These are phyloP conservation scores for Neonothopanus nambi DNA, from an alignment of 1,284 basidiomycete species.

Conservation along the genomic window DNA sequence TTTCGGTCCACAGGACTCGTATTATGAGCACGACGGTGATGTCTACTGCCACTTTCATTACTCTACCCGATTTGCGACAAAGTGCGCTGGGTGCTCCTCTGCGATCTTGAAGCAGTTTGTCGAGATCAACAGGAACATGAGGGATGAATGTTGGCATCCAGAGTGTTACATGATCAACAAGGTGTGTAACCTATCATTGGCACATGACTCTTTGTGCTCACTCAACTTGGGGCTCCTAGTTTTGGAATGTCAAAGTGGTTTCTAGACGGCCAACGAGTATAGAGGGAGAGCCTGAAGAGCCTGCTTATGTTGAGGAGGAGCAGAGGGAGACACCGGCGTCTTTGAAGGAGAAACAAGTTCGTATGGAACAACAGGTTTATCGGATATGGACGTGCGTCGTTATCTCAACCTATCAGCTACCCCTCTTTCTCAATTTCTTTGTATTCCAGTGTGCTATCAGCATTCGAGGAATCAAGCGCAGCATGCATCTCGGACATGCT, in stretches of 20 bases:
- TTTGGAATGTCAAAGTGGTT: slow-evolving; percentile 98
- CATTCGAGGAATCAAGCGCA: slow-evolving; percentile 98
- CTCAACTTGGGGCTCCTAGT: slow-evolving; percentile 37
- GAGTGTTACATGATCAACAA: slow-evolving; percentile 99
- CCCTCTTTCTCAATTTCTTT: slow-evolving; percentile 1
- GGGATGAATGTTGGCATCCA: slow-evolving; percentile 99
- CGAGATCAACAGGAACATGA: slow-evolving; percentile 97
- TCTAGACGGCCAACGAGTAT: slow-evolving; percentile 69
- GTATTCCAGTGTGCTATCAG: slow-evolving; percentile 79
- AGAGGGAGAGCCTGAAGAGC: slow-evolving; percentile 55
- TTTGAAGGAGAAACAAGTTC: slow-evolving; percentile 89
- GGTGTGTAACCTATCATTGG: slow-evolving; percentile 41
- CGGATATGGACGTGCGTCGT: slow-evolving; percentile 91
- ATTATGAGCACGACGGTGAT: slow-evolving; percentile 96
- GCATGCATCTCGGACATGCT: slow-evolving; percentile 99
- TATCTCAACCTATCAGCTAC: slow-evolving; percentile 13
- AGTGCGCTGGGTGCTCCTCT: slow-evolving; percentile 96
- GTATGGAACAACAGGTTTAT: slow-evolving; percentile 98
- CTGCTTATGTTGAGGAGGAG: slow-evolving; percentile 73
- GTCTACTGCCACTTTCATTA: slow-evolving; percentile 99
- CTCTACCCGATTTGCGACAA: slow-evolving; percentile 96
- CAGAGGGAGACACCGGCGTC: slow-evolving; percentile 76
- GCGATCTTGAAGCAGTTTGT: slow-evolving; percentile 99
- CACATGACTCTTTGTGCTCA: too few species aligned
- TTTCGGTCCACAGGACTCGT: slow-evolving; percentile 97